A percentile compares a stretch with the other conserved stretches of the same genome.
phyloP scores from a whole-genome alignment of 2,329 filamentous ascomycete species.

The Cordyceps fumosorosea region DNA sequence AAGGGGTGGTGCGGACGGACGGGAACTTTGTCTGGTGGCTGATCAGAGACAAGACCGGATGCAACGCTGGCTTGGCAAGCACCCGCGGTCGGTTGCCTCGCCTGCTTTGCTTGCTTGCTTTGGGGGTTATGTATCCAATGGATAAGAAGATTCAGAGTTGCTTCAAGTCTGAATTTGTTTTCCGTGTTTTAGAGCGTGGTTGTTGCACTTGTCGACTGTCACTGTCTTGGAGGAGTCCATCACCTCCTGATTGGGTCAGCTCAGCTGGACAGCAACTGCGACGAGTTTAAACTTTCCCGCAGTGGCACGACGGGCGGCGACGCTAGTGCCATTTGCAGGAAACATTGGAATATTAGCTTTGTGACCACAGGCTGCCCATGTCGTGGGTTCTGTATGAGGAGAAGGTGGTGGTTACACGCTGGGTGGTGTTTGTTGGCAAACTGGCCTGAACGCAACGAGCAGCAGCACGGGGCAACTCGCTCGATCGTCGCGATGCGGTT shows the following conservation, averaged over 20 bases:
- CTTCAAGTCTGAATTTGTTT: not conserved
- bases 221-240: not conserved
- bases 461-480: too few relatives aligned
- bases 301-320: not conserved
- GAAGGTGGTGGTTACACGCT: not conserved
- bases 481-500: not conserved
- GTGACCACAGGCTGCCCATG: not conserved
- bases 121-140: not conserved
- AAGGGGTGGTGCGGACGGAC: not conserved
- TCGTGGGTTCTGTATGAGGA: not conserved
- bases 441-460: not conserved
- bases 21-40: not conserved
- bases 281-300: not conserved
- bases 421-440: not conserved
- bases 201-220: not conserved
- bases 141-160: too few relatives aligned
- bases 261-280: not conserved
- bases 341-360: not conserved
- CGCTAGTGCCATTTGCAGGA: not conserved
- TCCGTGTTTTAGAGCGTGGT: not conserved
- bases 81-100: not conserved
- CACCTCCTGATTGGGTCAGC: not conserved
- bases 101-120: not conserved
- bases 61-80: not conserved
- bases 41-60: conserved; percentile 7